Evolutionary conservation across 1,284 basidiomycete genomes (phyloP), one percentile per base, ranked within the genome.

Genomic region (Dichomitus squalens): DNA sequence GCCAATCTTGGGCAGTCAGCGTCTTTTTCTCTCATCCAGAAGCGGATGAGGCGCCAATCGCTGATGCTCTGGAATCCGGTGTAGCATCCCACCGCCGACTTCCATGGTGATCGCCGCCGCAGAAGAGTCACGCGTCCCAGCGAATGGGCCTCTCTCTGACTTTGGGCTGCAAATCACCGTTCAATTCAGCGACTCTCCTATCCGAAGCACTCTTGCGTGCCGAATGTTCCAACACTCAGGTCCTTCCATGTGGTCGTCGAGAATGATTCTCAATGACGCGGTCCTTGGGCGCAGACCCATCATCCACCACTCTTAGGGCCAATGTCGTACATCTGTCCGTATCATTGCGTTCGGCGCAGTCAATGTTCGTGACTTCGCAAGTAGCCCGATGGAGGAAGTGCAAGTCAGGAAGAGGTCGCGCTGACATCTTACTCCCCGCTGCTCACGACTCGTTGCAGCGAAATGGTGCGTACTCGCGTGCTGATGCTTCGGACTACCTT

Each of bases 381-480:
- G 41, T n/a, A 44, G 25, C 7, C 25, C 5, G 23, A 43, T 27
- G 25, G 5, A 44, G 16, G 8, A 7, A 8, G 25, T 25, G 41
- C 25, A 44, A 7, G 6, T 31, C 29, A 20, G 18, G n/a, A 47
- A 27, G 31, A 16, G 21, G 34, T 49, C 38, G 34, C 31, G 38
- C 39, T 54, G 29, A 29, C 29, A 49, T 21, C 52, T 38, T 49
- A 27, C 39, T 31, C 46, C 21, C 35, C 44, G 46, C 48, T n/a
- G 7, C 29, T 40, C 38, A 33, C 53, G 4, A 21, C 34, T 39
- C 46, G 39, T 54, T 25, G 23, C 20, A 34, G 29, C 46, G 20
- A 41, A 18, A 47, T 54, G 36, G 53, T 49, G 53, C 44, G 44
- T 49, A 36, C 38, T 54, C 36, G 46, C 46, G 46, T 54, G 53